Conservation (phyloP, 1,284 basidiomycete species). For the Mycena citricolor region DNA sequence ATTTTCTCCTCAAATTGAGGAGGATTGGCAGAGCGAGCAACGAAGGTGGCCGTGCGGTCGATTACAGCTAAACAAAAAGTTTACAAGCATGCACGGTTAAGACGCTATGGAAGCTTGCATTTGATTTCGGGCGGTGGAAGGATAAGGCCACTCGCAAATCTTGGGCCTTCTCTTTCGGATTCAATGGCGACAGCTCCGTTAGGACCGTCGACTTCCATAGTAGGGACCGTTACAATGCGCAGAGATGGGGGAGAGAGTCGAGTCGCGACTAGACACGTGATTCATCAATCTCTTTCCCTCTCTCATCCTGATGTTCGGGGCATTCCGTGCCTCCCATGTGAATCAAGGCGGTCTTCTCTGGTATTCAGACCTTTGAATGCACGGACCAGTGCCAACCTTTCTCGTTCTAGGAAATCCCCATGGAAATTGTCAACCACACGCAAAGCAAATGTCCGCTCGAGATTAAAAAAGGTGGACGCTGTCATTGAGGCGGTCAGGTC, state of each 20-base stretch:
- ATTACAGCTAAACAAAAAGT: constrained; percentile 70
- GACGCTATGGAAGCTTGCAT: constrained; percentile 59
- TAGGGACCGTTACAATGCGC: too few relatives aligned
- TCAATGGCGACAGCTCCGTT: constrained; percentile 40
- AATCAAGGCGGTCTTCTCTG: constrained; percentile 77
- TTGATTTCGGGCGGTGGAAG: constrained; percentile 92
- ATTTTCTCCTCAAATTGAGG: constrained; percentile 93
- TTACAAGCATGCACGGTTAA: constrained; percentile 7
- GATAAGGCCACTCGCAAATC: constrained; percentile 82
- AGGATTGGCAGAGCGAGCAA: constrained; percentile 89
- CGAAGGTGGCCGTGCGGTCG: constrained; percentile 93
- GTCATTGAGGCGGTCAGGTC: constrained; percentile 87
- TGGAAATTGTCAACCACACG: constrained; percentile 90
- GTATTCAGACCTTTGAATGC: constrained; percentile 39
- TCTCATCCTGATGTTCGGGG: constrained; percentile 61
- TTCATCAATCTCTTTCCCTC: not conserved
- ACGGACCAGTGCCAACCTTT: constrained; percentile 1
- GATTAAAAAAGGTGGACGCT: constrained; percentile 89
- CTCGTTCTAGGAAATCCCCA: constrained; percentile 85
- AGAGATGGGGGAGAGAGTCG: too few relatives aligned
- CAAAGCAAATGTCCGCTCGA: constrained; percentile 86
- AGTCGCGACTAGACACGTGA: not conserved
- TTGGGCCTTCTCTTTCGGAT: constrained; percentile 43
- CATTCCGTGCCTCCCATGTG: constrained; percentile 69
- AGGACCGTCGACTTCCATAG: constrained; percentile 42